Conservation (phyloP, 2,329 filamentous ascomycete genomes). For the Botryotinia narcissicola region DNA sequence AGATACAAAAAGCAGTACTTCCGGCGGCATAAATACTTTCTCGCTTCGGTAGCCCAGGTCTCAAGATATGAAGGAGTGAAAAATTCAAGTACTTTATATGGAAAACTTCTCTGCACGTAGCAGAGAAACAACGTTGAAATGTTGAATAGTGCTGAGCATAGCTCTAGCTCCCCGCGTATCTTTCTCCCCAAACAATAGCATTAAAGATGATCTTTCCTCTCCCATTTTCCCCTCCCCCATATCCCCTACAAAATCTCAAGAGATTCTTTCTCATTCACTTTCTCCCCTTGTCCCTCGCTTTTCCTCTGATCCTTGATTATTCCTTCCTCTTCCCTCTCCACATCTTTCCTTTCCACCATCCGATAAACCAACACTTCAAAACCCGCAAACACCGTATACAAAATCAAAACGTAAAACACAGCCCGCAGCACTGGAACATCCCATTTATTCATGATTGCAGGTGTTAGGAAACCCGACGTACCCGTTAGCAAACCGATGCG, state of each 20-base stretch:
- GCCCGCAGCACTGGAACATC: not conserved
- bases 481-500: not conserved
- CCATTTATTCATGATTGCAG: not conserved
- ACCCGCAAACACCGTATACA: not conserved
- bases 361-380: not conserved
- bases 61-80: not conserved
- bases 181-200: not conserved
- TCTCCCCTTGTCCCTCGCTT: not conserved
- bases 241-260: not conserved
- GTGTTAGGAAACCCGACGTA: not conserved
- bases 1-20: not conserved
- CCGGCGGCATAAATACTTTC: not conserved
- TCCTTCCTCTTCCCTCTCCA: not conserved
- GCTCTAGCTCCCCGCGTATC: not conserved
- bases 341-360: not conserved
- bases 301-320: too few species aligned
- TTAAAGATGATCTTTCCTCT: not conserved
- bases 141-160: not conserved
- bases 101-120: not conserved
- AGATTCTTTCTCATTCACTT: not conserved
- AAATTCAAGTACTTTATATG: fast-evolving
- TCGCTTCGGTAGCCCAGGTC: not conserved
- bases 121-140: not conserved
- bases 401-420: not conserved
- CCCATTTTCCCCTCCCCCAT: not conserved